Evolutionary conservation across 768 basidiomycete genomes (phyloP).

Genomic region (Lepiota brunneoincarnata): DNA sequence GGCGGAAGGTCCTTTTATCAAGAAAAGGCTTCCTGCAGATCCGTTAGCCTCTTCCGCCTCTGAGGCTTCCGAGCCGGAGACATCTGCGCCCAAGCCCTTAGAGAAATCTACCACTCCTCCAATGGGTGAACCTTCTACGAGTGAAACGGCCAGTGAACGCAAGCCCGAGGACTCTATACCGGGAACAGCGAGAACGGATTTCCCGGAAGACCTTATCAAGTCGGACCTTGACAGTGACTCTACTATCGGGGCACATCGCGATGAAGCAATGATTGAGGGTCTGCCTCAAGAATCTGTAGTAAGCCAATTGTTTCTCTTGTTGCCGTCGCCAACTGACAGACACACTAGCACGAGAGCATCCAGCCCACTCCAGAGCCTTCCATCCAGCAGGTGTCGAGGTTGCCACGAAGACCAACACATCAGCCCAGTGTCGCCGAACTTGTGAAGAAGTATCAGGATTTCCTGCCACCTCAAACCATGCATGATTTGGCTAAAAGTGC

Average conservation of each 20-base stretch:
- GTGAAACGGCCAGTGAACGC: neutral
- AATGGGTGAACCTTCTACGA: neutral
- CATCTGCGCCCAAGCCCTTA: neutral
- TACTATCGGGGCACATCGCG: slow-evolving; percentile 65
- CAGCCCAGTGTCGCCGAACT: slow-evolving; percentile 80
- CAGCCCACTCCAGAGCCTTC: slow-evolving; percentile 7
- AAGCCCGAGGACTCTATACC: neutral
- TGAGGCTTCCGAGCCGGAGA: slow-evolving; percentile 66
- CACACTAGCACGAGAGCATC: slow-evolving; percentile 6
- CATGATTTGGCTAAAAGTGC: slow-evolving; percentile 73
- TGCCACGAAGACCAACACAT: slow-evolving; percentile 57
- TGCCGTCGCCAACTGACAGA: neutral
- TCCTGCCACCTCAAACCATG: slow-evolving; percentile 67
- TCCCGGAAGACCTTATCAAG: slow-evolving; percentile 12
- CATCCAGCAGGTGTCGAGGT: slow-evolving; percentile 44
- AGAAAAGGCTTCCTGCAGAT: slow-evolving; percentile 49
- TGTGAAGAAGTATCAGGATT: slow-evolving; percentile 79
- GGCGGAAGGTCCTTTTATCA: slow-evolving; percentile 51
- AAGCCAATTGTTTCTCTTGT: slow-evolving; percentile 11
- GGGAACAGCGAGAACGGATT: neutral
- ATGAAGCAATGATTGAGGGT: slow-evolving; percentile 22
- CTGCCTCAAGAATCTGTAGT: neutral
- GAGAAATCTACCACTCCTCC: neutral
- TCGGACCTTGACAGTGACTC: slow-evolving; percentile 77
- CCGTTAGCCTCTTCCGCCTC: slow-evolving; percentile 69